Evolutionary conservation across 2,329 filamentous ascomycete genomes (phyloP), one percentile per base, ranked within the genome.

Genomic region (Knufia petricola): DNA sequence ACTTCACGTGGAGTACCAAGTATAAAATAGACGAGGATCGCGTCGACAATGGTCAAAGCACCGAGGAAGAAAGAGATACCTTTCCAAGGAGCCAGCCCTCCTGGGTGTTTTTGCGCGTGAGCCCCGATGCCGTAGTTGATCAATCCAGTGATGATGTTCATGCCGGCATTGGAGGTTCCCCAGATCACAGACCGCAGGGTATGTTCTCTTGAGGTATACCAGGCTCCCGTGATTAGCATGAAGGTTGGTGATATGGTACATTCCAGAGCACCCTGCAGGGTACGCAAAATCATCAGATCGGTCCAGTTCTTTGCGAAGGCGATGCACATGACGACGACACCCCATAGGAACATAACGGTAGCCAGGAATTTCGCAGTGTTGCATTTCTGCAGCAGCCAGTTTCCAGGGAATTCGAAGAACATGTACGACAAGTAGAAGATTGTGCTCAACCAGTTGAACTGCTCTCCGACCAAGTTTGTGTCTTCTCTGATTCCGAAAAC

Each of bases 351-450:
- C 1, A 48, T 52, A 13, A 48, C 75, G 48, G 43, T 58, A 6
- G 69, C 63, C 1, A 77, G 63, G 47, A 71, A 74, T 51, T 71
- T 74, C 2, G 67, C 73, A 1, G 71, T 59, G 0, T 72, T 73
- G 10, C 76, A 57, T 1, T 67, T 67, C 30, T 73, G 66, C 15
- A 77, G 63, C 9, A 77, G 61, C 1, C 73, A 55, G 0, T 72
- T 72, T 0, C 72, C 72, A 0, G 74, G 71, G 54, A 74, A 76
- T 15, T 72, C 69, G 60, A 71, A 74, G 8, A 67, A 60, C 2
- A 78, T 66, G 58, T 76, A 75, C n/a, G 68, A 68, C 31, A 72
- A 66, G 56, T 72, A 72, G 46, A 74, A 71, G 21, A 73, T 66
- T 30, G 66, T 68, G 1, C 69, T 70, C 3, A 72, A 63, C 66